Evolutionary conservation across 176 grass and related monocot species (phyloP).

Genomic region (Avena sativa): DNA sequence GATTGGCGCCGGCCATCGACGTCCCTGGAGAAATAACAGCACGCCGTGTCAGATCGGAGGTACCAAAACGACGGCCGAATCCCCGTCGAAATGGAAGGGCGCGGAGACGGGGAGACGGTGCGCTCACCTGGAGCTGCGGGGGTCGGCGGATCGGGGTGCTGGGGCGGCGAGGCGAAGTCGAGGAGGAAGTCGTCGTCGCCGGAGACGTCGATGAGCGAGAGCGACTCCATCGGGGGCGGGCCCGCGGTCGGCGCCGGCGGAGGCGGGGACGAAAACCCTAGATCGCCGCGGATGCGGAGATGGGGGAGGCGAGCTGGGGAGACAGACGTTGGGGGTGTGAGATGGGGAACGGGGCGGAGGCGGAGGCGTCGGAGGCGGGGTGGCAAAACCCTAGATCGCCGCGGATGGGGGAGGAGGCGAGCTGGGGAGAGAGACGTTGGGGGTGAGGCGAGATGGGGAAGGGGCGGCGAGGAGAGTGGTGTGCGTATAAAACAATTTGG

Average conservation of each 20-base stretch:
- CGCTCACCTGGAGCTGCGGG: not conserved
- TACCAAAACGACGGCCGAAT: not conserved
- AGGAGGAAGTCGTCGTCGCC: constrained; percentile 71
- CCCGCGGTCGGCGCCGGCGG: not conserved
- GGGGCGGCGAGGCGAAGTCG: constrained; percentile 43
- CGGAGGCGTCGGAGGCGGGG: not conserved
- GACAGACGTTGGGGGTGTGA: constrained; percentile 41
- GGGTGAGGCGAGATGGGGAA: not conserved
- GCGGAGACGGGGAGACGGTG: not conserved
- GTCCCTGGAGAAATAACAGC: not conserved
- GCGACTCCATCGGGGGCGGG: constrained; percentile 54
- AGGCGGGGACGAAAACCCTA: constrained; percentile 42
- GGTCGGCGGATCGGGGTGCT: constrained; percentile 41
- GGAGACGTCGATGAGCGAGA: constrained; percentile 72
- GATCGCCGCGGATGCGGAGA: constrained; percentile 31
- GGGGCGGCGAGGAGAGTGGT: not conserved
- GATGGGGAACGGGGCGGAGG: not conserved
- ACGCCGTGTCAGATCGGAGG: not conserved
- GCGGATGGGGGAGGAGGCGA: constrained; percentile 9
- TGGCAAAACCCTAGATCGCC: constrained; percentile 54
- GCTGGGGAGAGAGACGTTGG: constrained; percentile 46
- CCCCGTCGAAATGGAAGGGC: not conserved
- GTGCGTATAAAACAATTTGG: not conserved
- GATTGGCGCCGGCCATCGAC: not conserved
- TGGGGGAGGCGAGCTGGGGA: constrained; percentile 20